Evolutionary conservation across 2,329 filamentous ascomycete genomes (phyloP).

Genomic region (Saccharata proteae): DNA sequence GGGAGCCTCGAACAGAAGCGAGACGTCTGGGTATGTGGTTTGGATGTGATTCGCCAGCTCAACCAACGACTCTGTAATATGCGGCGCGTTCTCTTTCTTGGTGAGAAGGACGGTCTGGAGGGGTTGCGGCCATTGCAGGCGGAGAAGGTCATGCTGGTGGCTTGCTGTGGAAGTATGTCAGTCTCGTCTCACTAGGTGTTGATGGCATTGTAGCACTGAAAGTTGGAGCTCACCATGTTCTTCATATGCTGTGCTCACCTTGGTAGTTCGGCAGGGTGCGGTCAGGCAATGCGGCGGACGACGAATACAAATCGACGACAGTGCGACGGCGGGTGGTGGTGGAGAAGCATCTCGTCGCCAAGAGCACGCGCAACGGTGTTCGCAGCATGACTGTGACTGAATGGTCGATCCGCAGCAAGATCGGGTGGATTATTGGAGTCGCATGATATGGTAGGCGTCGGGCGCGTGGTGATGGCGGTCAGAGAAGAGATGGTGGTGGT

Average conservation of each 20-base stretch:
- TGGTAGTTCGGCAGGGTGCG: constrained; percentile 22
- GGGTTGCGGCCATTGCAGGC: constrained; percentile 54
- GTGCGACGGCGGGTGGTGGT: constrained; percentile 13
- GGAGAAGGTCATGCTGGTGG: constrained; percentile 47
- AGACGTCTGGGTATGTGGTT: constrained; percentile 65
- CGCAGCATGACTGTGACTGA: not conserved
- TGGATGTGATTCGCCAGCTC: constrained; percentile 59
- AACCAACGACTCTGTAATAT: constrained; percentile 43
- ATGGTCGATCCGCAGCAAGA: not conserved
- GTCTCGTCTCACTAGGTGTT: not conserved
- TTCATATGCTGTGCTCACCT: constrained; percentile 8
- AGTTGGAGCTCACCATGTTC: constrained; percentile 6
- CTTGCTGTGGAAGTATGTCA: constrained; percentile 33
- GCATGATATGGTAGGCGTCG: no score
- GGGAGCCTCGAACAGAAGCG: constrained; percentile 70
- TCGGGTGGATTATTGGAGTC: not conserved
- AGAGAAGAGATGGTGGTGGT: no score
- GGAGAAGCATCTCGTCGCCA: constrained; percentile 15
- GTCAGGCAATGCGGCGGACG: constrained; percentile 21
- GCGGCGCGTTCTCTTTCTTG: constrained; percentile 49
- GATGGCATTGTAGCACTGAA: not conserved
- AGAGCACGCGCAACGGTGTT: constrained; percentile 1
- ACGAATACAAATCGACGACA: constrained; percentile 12
- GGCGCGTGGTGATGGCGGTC: no score
- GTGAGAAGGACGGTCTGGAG: constrained; percentile 58